Percentiles rank a stretch among this genome's conserved stretches.
phyloP scores from a whole-genome alignment of 2,329 filamentous ascomycete genomes.

The Fusarium austroafricanum region DNA sequence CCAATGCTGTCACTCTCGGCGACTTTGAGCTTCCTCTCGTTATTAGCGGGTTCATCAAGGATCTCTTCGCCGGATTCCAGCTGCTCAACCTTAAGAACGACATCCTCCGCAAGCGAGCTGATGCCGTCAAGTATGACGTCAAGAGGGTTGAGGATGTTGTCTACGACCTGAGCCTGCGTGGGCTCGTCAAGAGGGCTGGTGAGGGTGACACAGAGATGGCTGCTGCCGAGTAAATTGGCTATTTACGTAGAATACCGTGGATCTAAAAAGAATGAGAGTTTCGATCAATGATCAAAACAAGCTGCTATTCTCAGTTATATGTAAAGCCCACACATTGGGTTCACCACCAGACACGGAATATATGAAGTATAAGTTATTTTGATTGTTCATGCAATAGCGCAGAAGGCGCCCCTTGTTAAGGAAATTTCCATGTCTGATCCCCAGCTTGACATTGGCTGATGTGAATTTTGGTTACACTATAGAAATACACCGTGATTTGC shows the following conservation, averaged over 20 bases:
- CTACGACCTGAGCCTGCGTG: conserved; percentile 91
- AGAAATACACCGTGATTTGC: conserved; percentile 40
- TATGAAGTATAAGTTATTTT: conserved; percentile 18
- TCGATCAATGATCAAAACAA: neutral
- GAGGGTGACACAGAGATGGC: conserved; percentile 55
- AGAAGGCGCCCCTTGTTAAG: conserved; percentile 2
- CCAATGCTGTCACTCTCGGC: conserved; percentile 89
- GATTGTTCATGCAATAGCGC: conserved; percentile 15
- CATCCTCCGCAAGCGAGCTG: conserved; percentile 84
- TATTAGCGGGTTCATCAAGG: conserved; percentile 93
- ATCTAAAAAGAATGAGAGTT: neutral
- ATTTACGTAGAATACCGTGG: neutral
- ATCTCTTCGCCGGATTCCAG: conserved; percentile 95
- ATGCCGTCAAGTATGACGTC: conserved; percentile 96
- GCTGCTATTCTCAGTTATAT: neutral
- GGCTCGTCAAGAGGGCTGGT: conserved; percentile 71
- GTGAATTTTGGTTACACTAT: conserved; percentile 38
- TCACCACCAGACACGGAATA: neutral
- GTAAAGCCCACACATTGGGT: neutral
- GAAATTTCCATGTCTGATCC: conserved; percentile 11
- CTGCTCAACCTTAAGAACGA: conserved; percentile 98
- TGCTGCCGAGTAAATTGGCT: conserved; percentile 42
- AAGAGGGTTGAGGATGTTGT: conserved; percentile 99
- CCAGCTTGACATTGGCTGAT: conserved; percentile 11
- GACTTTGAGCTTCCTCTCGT: conserved; percentile 87